These are phyloP conservation scores for Pseudogymnoascus sp. DNA, from an alignment of 2,329 filamentous ascomycete species.

Conservation along the genomic window DNA sequence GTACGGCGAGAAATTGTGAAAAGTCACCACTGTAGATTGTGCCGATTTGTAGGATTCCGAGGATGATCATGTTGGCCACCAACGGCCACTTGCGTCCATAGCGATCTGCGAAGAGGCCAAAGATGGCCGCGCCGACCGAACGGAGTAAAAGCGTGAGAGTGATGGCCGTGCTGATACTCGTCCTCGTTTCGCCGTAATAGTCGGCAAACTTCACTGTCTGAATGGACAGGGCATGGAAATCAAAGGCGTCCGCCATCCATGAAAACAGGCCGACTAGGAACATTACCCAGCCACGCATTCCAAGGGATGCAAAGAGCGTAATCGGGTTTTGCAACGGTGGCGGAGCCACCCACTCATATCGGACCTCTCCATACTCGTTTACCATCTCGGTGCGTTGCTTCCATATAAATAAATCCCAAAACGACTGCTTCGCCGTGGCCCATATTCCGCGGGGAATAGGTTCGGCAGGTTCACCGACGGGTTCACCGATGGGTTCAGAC, in stretches of 20 bases:
- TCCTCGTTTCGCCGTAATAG: constrained; percentile 29
- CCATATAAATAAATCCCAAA: constrained; percentile 62
- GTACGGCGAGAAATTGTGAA: constrained; percentile 58
- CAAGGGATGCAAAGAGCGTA: constrained; percentile 56
- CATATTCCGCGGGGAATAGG: constrained; percentile 58
- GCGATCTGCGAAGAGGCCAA: constrained; percentile 69
- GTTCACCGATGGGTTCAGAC: not conserved
- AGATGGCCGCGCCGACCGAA: constrained; percentile 65
- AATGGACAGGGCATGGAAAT: constrained; percentile 73
- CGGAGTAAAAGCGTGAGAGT: constrained; percentile 54
- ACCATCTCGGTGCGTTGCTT: constrained; percentile 62
- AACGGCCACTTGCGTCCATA: constrained; percentile 79
- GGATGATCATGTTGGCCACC: constrained; percentile 69
- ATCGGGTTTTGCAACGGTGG: constrained; percentile 61
- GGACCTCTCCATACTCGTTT: constrained; percentile 56
- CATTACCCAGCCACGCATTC: constrained; percentile 60
- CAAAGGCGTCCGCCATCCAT: constrained; percentile 77
- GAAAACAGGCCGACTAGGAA: constrained; percentile 64
- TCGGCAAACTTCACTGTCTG: constrained; percentile 63
- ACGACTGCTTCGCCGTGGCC: constrained; percentile 56
- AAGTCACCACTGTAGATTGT: constrained; percentile 58
- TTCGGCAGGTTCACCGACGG: constrained; percentile 51
- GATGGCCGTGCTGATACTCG: constrained; percentile 16
- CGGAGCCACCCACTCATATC: constrained; percentile 60
- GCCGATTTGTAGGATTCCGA: constrained; percentile 60